Conservation (phyloP, 2,329 filamentous ascomycete genomes). For the Aspergillus sergii region DNA sequence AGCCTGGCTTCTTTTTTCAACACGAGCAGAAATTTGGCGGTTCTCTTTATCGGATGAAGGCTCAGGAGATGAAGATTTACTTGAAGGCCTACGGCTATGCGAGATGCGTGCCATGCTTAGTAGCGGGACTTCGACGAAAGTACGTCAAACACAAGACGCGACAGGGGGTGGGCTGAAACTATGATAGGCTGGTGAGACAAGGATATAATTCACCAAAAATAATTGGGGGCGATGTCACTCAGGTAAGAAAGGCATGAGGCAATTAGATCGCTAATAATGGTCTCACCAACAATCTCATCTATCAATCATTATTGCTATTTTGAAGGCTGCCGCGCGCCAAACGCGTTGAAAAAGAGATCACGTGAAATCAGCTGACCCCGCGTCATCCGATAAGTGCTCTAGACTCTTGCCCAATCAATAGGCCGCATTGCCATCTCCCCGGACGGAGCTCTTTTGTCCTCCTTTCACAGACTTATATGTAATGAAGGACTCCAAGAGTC, state of each 20-base stretch:
- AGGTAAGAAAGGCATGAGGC: neutral
- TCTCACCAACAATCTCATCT: neutral
- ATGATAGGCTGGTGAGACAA: conserved; percentile 5
- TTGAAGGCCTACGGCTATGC: conserved; percentile 18
- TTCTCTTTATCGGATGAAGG: conserved; percentile 57
- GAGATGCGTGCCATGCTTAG: conserved; percentile 33
- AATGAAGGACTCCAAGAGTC: conserved; percentile 12
- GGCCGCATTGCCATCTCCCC: conserved; percentile 4
- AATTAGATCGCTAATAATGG: neutral
- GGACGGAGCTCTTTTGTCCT: conserved; percentile 9
- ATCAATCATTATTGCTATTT: neutral
- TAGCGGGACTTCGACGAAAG: conserved; percentile 14
- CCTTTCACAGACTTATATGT: conserved; percentile 2
- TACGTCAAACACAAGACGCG: conserved; percentile 10
- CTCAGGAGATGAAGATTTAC: conserved; percentile 35
- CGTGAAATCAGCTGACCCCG: conserved; percentile 15
- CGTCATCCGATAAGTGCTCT: conserved; percentile 12
- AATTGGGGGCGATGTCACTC: neutral
- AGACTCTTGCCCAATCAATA: conserved; percentile 16
- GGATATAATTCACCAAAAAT: neutral
- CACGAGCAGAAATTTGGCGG: conserved; percentile 23
- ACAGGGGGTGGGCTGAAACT: conserved; percentile 6
- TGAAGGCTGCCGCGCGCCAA: neutral
- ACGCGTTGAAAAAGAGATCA: conserved; percentile 13
- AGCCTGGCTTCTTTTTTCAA: conserved; percentile 48